These are phyloP conservation scores for Cantharellus cinnabarinus DNA, from an alignment of 768 basidiomycete genomes.

Conservation along the genomic window DNA sequence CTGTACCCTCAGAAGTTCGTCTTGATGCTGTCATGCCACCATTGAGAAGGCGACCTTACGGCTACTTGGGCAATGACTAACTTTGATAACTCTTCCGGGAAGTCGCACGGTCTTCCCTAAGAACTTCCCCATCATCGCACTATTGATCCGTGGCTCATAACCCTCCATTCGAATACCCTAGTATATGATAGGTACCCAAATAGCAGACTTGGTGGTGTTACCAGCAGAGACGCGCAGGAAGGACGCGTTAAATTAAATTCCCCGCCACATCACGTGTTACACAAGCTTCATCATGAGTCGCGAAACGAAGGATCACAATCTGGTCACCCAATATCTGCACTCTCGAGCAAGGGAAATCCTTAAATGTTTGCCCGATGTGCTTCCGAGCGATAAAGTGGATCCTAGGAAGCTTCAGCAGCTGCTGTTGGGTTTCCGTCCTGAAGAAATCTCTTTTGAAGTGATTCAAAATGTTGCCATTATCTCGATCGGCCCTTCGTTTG, in stretches of 20 bases:
- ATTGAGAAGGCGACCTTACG: too few species aligned
- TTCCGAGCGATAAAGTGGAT: not conserved
- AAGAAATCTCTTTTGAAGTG: not conserved
- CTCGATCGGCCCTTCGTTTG: not conserved
- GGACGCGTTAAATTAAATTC: too few species aligned
- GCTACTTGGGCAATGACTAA: constrained; percentile 11
- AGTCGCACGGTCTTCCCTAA: constrained; percentile 37
- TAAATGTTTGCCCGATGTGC: not conserved
- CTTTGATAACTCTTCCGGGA: constrained; percentile 38
- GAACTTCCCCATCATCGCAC: constrained; percentile 32
- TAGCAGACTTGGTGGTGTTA: too few species aligned
- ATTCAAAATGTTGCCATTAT: not conserved
- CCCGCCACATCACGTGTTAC: too few species aligned
- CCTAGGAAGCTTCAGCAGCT: not conserved
- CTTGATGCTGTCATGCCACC: constrained; percentile 10
- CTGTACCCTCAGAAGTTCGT: constrained; percentile 33
- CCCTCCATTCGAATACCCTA: not conserved
- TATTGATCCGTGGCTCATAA: constrained; percentile 34
- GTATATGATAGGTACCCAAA: too few species aligned
- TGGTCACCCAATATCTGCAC: not conserved
- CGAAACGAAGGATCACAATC: too few species aligned
- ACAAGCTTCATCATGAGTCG: too few species aligned
- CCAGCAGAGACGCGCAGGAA: too few species aligned
- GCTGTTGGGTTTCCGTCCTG: not conserved
- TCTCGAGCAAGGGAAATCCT: not conserved